These are phyloP conservation scores for Xylaria acuta DNA, from an alignment of 495 filamentous ascomycete species.

Conservation along the genomic window DNA sequence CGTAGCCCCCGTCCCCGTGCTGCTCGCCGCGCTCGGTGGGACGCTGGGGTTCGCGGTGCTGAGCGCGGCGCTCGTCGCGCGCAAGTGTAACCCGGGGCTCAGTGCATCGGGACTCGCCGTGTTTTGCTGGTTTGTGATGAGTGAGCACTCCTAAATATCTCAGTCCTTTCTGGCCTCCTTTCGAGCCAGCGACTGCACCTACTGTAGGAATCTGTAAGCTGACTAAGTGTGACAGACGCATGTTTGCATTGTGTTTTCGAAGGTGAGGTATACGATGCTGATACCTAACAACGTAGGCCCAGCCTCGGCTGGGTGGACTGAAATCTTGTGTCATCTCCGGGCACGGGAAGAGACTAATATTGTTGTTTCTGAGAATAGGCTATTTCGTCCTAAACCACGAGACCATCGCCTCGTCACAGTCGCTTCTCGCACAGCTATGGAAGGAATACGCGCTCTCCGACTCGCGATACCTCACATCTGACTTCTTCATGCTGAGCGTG, in stretches of 20 bases:
- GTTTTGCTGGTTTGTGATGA: slow-evolving; percentile 67
- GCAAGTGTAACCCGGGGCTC: slow-evolving; percentile 46
- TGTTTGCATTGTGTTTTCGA: slow-evolving; percentile 85
- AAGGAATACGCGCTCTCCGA: slow-evolving; percentile 88
- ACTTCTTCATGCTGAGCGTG: slow-evolving; percentile 83
- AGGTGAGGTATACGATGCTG: slow-evolving; percentile 47
- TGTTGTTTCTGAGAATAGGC: slow-evolving; percentile 47
- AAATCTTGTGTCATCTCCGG: neutral
- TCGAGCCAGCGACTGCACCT: neutral
- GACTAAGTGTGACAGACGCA: slow-evolving; percentile 36
- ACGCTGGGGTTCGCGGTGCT: slow-evolving; percentile 53
- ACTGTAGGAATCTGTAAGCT: slow-evolving; percentile 22
- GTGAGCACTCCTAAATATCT: slow-evolving; percentile 49
- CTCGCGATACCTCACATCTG: slow-evolving; percentile 79
- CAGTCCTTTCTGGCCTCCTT: neutral
- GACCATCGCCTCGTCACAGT: slow-evolving; percentile 45
- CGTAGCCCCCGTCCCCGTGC: slow-evolving; percentile 50
- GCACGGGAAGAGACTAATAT: neutral
- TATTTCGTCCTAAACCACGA: slow-evolving; percentile 76
- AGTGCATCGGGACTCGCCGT: slow-evolving; percentile 50
- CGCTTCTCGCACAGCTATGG: slow-evolving; percentile 79
- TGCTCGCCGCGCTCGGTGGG: slow-evolving; percentile 56
- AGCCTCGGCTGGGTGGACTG: neutral
- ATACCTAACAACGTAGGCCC: neutral
- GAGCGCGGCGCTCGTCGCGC: slow-evolving; percentile 50